A percentile compares a stretch with the other conserved stretches of the same genome.
phyloP scores from a whole-genome alignment of 805 yeast species.

The Cyberlindnera samutprakarnensis region DNA sequence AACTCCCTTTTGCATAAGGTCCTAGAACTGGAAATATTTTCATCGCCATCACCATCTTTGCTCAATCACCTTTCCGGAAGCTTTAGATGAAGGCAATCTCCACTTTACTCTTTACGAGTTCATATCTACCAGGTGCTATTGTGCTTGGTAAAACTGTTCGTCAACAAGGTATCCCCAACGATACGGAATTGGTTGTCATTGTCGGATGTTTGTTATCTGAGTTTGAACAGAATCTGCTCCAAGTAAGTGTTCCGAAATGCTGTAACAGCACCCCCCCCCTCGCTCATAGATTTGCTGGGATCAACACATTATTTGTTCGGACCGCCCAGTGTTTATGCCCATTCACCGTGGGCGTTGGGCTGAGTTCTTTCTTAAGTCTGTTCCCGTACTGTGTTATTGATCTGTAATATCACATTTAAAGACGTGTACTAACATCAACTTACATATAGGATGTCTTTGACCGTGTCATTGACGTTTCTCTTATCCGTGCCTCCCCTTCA shows the following conservation, averaged over 20 bases:
- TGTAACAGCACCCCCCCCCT: too few relatives aligned
- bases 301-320: too few relatives aligned
- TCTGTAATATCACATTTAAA: too few relatives aligned
- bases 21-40: too few relatives aligned
- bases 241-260: constrained; percentile 13
- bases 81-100: constrained; percentile 33
- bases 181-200: constrained; percentile 16
- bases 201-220: constrained; percentile 14
- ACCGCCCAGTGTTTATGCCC: too few relatives aligned
- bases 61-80: too few relatives aligned
- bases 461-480: constrained; percentile 22
- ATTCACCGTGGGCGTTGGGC: too few relatives aligned
- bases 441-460: constrained; percentile 10
- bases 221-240: constrained; percentile 8
- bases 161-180: constrained; percentile 9
- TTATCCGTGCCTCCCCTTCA: constrained; percentile 15
- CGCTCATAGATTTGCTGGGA: too few relatives aligned
- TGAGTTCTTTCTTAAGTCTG: too few relatives aligned
- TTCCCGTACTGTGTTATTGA: too few relatives aligned
- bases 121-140: constrained; percentile 51
- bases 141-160: constrained; percentile 37
- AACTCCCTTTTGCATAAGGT: too few relatives aligned
- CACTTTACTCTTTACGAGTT: constrained; percentile 41
- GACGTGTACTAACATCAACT: neutral
- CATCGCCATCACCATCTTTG: too few relatives aligned